Evolutionary conservation across 306 rosid species (phyloP), one percentile per base, ranked within the genome.

Genomic region (Lablab purpureus): DNA sequence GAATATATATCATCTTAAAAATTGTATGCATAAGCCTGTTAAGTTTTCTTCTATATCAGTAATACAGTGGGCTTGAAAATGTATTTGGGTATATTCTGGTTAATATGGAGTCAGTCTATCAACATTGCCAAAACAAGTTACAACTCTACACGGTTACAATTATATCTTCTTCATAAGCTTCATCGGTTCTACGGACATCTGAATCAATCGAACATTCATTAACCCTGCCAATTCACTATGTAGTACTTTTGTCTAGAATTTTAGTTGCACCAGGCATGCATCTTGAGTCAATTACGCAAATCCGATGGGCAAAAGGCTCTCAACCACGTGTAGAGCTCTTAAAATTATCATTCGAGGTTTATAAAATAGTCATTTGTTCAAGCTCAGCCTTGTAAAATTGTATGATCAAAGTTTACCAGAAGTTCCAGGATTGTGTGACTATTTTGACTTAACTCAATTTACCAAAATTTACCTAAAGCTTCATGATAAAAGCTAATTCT

Each of bases 401-500:
- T 41, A 30, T 27, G 40, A 59, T 50, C 51, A 19, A 30, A 76
- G 21, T 52, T 43, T 21, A 41, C 47, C 14, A 50, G 47, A 59
- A 71, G 55, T 4, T 71, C 46, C 43, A 34, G 13, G 22, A 30
- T 23, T 62, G 40, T 63, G 25, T 55, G 43, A 41, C 25, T 75
- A 49, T 59, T 64, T 68, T 1, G 47, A 19, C 76, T 3, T 37
- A 41, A 37, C 43, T 37, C 7, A 32, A 32, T 37, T 37, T 9
- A 36, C 9, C 47, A 41, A 41, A 40, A 10, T 75, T 28, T 22
- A 23, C 46, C 27, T 74, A 23, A 81, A 21, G 76, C 50, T 71
- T 67, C 22, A 68, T 52, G 56, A 67, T 59, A 32, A 75, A 82
- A 79, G 73, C 78, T 71, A 55, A 84, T 74, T 36, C 12, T 52